These are phyloP conservation scores for Pseudozyma hubeiensis DNA, from an alignment of 1,284 basidiomycete species.

Conservation along the genomic window DNA sequence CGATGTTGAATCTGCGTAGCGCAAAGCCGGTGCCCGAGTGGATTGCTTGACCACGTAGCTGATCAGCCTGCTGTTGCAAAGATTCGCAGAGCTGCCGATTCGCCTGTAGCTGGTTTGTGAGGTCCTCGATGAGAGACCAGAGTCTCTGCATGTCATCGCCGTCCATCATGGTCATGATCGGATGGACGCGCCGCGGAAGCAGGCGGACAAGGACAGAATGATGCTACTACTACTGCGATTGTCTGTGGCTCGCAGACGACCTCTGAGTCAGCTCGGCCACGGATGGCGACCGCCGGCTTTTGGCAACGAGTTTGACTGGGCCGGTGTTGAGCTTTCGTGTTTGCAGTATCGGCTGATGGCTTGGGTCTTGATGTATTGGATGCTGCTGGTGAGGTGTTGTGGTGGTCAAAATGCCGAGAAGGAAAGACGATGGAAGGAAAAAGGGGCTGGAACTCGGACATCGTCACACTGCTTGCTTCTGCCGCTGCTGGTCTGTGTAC, in stretches of 20 bases:
- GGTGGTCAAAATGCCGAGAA: not conserved
- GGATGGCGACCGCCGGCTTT: too few relatives aligned
- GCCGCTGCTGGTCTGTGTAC: not conserved
- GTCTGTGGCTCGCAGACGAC: too few relatives aligned
- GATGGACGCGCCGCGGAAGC: not conserved
- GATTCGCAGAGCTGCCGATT: slow-evolving; percentile 83
- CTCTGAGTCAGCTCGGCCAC: too few relatives aligned
- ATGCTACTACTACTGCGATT: not conserved
- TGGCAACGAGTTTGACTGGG: too few relatives aligned
- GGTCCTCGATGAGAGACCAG: slow-evolving; percentile 65
- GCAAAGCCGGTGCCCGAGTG: slow-evolving; percentile 83
- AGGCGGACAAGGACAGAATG: not conserved
- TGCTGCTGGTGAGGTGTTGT: not conserved
- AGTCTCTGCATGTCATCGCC: slow-evolving; percentile 62
- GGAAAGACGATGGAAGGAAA: not conserved
- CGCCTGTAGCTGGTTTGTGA: slow-evolving; percentile 77
- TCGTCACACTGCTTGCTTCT: not conserved
- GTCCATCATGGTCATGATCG: slow-evolving; percentile 54
- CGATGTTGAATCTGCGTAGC: slow-evolving; percentile 89
- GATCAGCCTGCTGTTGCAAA: slow-evolving; percentile 79
- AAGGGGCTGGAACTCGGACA: not conserved
- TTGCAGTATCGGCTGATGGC: too few relatives aligned
- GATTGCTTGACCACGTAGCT: slow-evolving; percentile 79
- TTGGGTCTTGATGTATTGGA: too few relatives aligned
- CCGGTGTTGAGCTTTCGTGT: too few relatives aligned